These are phyloP conservation scores for Emmonsiellopsis sp. DNA, from an alignment of 2,329 filamentous ascomycete genomes.

Conservation along the genomic window DNA sequence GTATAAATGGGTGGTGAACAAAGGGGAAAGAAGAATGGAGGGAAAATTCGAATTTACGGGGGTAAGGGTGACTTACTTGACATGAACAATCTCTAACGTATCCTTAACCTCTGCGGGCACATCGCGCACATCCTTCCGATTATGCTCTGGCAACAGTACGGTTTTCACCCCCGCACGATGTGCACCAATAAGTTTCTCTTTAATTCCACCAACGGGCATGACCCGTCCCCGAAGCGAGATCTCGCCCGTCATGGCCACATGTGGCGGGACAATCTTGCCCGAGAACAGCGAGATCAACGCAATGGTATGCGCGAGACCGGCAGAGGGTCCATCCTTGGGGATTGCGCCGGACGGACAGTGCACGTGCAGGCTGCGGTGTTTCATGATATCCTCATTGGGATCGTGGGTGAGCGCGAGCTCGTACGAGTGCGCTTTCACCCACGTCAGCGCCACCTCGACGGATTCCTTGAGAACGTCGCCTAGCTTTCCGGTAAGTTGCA, in stretches of 20 bases:
- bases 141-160: slow-evolving; percentile 76
- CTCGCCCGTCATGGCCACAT: slow-evolving; percentile 86
- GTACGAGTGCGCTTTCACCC: slow-evolving; percentile 94
- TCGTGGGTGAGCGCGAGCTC: slow-evolving; percentile 76
- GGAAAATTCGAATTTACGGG: too few species aligned
- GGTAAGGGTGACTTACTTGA: too few species aligned
- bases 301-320: slow-evolving; percentile 87
- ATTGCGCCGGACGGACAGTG: slow-evolving; percentile 93
- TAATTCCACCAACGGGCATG: slow-evolving; percentile 92
- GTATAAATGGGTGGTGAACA: too few species aligned
- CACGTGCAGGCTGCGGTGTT: slow-evolving; percentile 84
- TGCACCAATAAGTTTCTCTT: slow-evolving; percentile 96
- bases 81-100: slow-evolving; percentile 79
- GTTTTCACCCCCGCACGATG: slow-evolving; percentile 89
- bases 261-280: slow-evolving; percentile 75
- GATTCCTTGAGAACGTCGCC: slow-evolving; percentile 95
- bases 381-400: slow-evolving; percentile 87
- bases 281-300: slow-evolving; percentile 86
- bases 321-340: slow-evolving; percentile 78
- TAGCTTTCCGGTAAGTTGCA: slow-evolving; percentile 92
- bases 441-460: slow-evolving; percentile 89
- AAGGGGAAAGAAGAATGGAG: too few species aligned
- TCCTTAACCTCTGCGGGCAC: slow-evolving; percentile 81
- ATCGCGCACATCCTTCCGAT: slow-evolving; percentile 86
- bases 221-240: slow-evolving; percentile 77